Evolutionary conservation across 2,329 filamentous ascomycete genomes (phyloP), one percentile per base, ranked within the genome.

Genomic region (Colletotrichum sp.): DNA sequence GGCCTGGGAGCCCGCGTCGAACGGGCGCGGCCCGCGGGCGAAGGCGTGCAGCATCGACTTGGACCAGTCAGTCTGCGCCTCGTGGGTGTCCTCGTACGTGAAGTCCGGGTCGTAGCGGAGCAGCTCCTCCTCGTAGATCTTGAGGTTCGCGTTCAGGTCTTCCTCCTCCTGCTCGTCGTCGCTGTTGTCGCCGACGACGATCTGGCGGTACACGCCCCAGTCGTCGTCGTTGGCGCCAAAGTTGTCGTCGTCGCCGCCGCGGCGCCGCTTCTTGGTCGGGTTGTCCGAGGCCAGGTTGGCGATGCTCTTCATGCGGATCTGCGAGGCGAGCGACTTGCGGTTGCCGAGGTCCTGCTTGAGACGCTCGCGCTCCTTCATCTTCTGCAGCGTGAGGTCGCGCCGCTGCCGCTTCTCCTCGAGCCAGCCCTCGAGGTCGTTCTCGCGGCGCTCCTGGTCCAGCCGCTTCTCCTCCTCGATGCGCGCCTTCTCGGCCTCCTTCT

Each of bases 201-300:
- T 98, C 55, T 95, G 95, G 69, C 97, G 93, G 85, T 99, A 99
- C 16, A 99, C 95, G 74, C 95, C 95, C 97, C 97, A 99, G 84
- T 99, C 97, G 73, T 98, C 96, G 82, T 99, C 97, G 84, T 99
- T 96, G 66, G 96, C 96, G 72, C 97, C 97, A 82, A 99, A 99
- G 76, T 95, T 96, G 83, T 99, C 97, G 81, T 99, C 97, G 82
- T 99, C 96, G 6, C 94, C 95, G 9, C 95, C 96, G 21, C 96
- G 93, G 16, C 95, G 90, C 72, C 96, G 92, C 85, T 98, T 98
- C 84, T 96, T 96, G 78, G 90, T 88, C 1, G 96, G 96, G 8
- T 92, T 93, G 84, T 99, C 97, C 0, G 96, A 96, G 5, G 97
- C 97, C 2, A 99, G 93, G 82, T 98, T 98, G 76, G 97, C 97